phyloP scores from a whole-genome alignment of 2,329 filamentous ascomycete species.

The Talaromyces islandicus region DNA sequence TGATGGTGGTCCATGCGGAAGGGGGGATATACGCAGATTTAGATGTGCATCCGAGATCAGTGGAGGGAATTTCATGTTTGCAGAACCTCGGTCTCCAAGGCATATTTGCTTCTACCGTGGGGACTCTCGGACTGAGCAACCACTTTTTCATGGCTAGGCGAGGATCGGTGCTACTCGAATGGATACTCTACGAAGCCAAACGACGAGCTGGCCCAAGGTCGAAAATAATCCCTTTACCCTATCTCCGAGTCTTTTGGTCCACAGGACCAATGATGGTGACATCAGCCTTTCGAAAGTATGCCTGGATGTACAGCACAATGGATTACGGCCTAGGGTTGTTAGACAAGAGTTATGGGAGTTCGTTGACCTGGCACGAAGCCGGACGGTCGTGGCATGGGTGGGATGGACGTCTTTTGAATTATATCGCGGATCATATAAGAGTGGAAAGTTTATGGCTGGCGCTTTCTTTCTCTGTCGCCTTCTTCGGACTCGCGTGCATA shows the following conservation, averaged over 20 bases:
- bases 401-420: slow-evolving; percentile 14
- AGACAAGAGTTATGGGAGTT: slow-evolving; percentile 9
- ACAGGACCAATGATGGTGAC: slow-evolving; percentile 18
- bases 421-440: slow-evolving; percentile 11
- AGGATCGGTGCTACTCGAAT: slow-evolving; percentile 13
- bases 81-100: slow-evolving; percentile 12
- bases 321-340: slow-evolving; percentile 10
- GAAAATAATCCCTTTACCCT: slow-evolving; percentile 11
- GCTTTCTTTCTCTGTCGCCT: neutral
- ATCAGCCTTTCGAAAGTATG: slow-evolving; percentile 12
- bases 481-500: neutral
- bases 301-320: slow-evolving; percentile 2
- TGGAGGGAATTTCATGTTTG: slow-evolving; percentile 13
- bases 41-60: slow-evolving; percentile 12
- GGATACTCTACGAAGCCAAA: slow-evolving; percentile 15
- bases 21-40: slow-evolving; percentile 17
- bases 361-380: slow-evolving; percentile 11
- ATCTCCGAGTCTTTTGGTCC: slow-evolving; percentile 18
- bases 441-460: neutral
- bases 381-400: slow-evolving; percentile 16
- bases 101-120: slow-evolving; percentile 14
- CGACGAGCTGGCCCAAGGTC: slow-evolving; percentile 9
- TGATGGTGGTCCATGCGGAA: slow-evolving; percentile 15
- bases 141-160: slow-evolving; percentile 17
- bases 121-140: slow-evolving; percentile 14